A percentile compares a stretch with the other conserved stretches of the same genome.
These are phyloP conservation scores for Podospora conica DNA, from an alignment of 495 filamentous ascomycete genomes.

Conservation along the genomic window DNA sequence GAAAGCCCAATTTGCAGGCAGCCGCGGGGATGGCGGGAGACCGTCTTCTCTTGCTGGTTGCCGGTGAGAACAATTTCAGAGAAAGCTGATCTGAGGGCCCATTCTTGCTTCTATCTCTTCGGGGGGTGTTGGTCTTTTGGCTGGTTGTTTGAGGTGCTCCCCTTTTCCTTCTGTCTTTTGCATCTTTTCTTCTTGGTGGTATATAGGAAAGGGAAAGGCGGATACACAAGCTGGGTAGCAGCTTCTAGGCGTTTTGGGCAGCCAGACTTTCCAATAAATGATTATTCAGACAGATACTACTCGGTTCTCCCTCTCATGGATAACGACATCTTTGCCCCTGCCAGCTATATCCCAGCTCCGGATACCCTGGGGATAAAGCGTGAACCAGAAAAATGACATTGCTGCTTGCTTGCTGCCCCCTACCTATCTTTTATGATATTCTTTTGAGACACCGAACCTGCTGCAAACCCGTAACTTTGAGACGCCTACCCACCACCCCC, in stretches of 20 bases:
- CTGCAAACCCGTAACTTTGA: neutral
- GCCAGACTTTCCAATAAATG: too few species aligned
- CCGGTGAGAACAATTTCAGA: constrained; percentile 46
- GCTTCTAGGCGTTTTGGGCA: too few species aligned
- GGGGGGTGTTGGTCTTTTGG: neutral
- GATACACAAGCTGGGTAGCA: too few species aligned
- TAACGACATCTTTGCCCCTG: neutral
- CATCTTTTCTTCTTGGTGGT: neutral
- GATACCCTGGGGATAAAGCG: neutral
- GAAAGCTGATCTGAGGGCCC: constrained; percentile 59
- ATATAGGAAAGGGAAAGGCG: too few species aligned
- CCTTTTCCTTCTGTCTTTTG: neutral
- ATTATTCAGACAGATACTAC: too few species aligned
- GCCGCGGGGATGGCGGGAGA: constrained; percentile 23
- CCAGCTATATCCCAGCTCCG: neutral
- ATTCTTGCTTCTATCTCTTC: constrained; percentile 7
- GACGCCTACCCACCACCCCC: neutral
- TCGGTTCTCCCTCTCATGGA: neutral
- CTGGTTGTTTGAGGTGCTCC: neutral
- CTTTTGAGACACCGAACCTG: neutral
- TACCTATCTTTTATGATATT: neutral
- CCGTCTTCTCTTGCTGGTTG: constrained; percentile 35
- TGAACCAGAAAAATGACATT: neutral
- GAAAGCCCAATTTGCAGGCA: constrained; percentile 62
- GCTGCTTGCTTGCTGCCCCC: neutral